Conservation (phyloP, 2,329 filamentous ascomycete species). For the Aspergillus melleus region DNA sequence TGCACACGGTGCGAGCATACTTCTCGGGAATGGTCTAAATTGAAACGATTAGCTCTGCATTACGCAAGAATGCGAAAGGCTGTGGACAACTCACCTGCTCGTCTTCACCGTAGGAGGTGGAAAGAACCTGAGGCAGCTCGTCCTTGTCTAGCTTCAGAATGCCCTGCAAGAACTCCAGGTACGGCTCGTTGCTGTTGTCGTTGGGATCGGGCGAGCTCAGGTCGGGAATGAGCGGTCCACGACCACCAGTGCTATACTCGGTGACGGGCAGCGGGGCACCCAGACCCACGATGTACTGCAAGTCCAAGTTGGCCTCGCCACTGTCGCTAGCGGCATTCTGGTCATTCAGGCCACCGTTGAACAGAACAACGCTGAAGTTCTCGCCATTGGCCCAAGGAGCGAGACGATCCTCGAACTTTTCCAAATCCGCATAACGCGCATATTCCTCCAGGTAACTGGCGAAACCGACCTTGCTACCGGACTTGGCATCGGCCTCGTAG, state of each 20-base stretch:
- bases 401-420: slow-evolving; percentile 39
- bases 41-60: not conserved
- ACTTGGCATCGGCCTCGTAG: slow-evolving; percentile 37
- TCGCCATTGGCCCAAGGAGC: slow-evolving; percentile 43
- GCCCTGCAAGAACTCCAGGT: slow-evolving; percentile 36
- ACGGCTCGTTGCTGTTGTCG: slow-evolving; percentile 50
- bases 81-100: slow-evolving; percentile 32
- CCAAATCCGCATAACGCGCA: slow-evolving; percentile 49
- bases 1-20: slow-evolving; percentile 43
- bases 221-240: slow-evolving; percentile 48
- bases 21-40: slow-evolving; percentile 33
- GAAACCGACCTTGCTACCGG: slow-evolving; percentile 45
- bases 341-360: slow-evolving; percentile 43
- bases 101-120: slow-evolving; percentile 43
- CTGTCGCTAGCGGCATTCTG: slow-evolving; percentile 40
- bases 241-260: slow-evolving; percentile 51
- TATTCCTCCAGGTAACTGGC: slow-evolving; percentile 52
- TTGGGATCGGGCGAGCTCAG: slow-evolving; percentile 45
- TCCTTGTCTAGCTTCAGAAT: slow-evolving; percentile 30
- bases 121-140: slow-evolving; percentile 39
- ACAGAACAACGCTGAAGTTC: slow-evolving; percentile 46
- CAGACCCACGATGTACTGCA: slow-evolving; percentile 50
- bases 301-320: slow-evolving; percentile 53
- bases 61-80: too few relatives aligned
- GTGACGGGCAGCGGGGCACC: slow-evolving; percentile 45